A percentile compares a stretch with the other conserved stretches of the same genome.
These are phyloP conservation scores for Huntiella decipiens DNA, from an alignment of 2,329 filamentous ascomycete species.

Conservation along the genomic window DNA sequence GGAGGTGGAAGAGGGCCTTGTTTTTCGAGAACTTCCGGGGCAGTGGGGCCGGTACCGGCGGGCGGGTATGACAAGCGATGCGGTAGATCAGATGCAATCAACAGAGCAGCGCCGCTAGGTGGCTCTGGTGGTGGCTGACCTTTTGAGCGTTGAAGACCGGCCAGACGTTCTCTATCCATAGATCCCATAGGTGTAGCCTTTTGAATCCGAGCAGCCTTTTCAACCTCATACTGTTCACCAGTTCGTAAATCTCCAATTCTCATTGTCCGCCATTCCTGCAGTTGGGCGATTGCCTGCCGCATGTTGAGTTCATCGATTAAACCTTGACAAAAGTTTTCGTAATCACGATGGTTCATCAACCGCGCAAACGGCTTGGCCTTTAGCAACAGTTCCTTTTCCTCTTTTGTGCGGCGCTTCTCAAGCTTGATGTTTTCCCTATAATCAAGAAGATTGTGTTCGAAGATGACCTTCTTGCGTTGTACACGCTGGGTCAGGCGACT, in stretches of 20 bases:
- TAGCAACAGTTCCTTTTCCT: conserved; percentile 77
- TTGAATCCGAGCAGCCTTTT: conserved; percentile 61
- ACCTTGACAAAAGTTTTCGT: conserved; percentile 67
- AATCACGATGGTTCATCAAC: conserved; percentile 91
- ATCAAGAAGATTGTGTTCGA: conserved; percentile 83
- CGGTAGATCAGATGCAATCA: conserved; percentile 64
- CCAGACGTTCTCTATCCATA: conserved; percentile 64
- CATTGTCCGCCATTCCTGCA: conserved; percentile 83
- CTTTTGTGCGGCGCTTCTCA: conserved; percentile 91
- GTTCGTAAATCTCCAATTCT: conserved; percentile 68
- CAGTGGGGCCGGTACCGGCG: conserved; percentile 14
- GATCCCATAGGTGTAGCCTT: conserved; percentile 53
- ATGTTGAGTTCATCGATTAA: conserved; percentile 82
- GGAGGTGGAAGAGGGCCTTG: background rate
- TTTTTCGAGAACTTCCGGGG: conserved; percentile 15
- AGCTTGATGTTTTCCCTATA: conserved; percentile 77
- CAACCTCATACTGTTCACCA: conserved; percentile 81
- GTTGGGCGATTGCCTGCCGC: conserved; percentile 68
- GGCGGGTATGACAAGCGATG: conserved; percentile 29
- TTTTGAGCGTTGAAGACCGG: conserved; percentile 49
- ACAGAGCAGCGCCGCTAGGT: conserved; percentile 52
- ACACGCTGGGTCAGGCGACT: conserved; percentile 74
- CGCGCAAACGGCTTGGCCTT: conserved; percentile 91
- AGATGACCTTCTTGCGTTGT: conserved; percentile 89
- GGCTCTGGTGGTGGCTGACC: conserved; percentile 49